A percentile compares a stretch with the other conserved stretches of the same genome.
These are phyloP conservation scores for Trifolium fragiferum DNA, from an alignment of 306 rosid species.

Conservation along the genomic window DNA sequence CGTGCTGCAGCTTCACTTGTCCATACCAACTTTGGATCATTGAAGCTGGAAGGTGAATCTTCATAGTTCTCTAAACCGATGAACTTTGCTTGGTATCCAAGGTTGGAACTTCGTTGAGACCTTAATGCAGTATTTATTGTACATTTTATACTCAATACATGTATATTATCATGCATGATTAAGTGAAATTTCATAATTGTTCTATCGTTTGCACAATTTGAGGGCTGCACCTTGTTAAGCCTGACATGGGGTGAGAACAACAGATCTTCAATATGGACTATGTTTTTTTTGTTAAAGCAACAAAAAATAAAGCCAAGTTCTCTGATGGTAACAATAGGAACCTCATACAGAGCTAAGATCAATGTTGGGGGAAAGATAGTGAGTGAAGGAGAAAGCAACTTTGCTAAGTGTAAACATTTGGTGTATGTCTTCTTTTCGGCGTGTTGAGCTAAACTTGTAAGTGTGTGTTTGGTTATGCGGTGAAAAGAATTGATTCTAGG, in stretches of 20 bases:
- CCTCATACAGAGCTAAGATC: background rate
- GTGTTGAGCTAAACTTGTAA: background rate
- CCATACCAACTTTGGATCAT: constrained; percentile 52
- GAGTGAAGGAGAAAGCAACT: background rate
- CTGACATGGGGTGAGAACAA: background rate
- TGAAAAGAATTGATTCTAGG: too few species aligned
- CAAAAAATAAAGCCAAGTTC: background rate
- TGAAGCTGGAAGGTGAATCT: constrained; percentile 57
- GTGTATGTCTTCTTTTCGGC: background rate
- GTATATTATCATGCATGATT: constrained; percentile 32
- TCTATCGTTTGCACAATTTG: constrained; percentile 6
- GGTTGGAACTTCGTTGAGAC: constrained; percentile 1
- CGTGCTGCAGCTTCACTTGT: constrained; percentile 80
- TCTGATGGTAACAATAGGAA: background rate
- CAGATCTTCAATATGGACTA: background rate
- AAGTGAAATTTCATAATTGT: constrained; percentile 17
- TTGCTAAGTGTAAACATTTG: background rate
- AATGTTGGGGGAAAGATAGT: background rate
- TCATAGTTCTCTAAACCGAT: constrained; percentile 45
- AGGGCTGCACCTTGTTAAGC: background rate
- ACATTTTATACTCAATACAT: constrained; percentile 38
- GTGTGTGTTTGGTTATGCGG: too few species aligned
- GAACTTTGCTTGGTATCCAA: constrained; percentile 6
- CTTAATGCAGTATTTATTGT: constrained; percentile 16
- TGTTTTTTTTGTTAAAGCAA: background rate